Evolutionary conservation across 2,329 filamentous ascomycete genomes (phyloP), one percentile per base, ranked within the genome.

Genomic region (Fusarium veterinarium): DNA sequence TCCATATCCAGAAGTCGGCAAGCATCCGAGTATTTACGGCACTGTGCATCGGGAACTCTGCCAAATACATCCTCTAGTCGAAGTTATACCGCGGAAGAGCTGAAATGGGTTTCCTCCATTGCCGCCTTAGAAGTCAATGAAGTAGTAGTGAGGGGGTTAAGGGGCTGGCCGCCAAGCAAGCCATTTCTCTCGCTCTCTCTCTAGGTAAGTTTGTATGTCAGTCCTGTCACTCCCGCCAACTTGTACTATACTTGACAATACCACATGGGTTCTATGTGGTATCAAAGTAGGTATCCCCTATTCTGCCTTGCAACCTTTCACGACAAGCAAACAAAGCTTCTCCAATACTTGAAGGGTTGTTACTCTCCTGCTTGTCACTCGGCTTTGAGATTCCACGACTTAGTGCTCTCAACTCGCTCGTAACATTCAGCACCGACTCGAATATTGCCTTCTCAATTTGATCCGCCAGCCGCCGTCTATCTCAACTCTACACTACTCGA

Each of bases 11-110:
- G 40, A 38, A 58, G 52, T 56, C 65, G 70, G 65, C 44, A 70
- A 49, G 56, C 61, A 60, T 70, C 64, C 56, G 60, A 73, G 42
- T 30, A 66, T 35, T 67, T 59, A 45, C 28, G 41, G 51, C 53
- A 62, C 46, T 40, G 56, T 67, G 58, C 40, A 51, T 60, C 46
- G 28, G 48, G 28, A 49, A 38, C 41, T 60, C 33, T 63, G 25
- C 51, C 25, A 44, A 64, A 48, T 35, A 30, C 28, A 44, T 53
- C 30, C 33, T 40, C 31, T 17, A n/a, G 41, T 52, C 61, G 23
- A 35, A 23, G 28, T 45, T 51, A 45, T 28, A 38, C 37, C 35
- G 37, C 45, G 19, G 40, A 64, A 52, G 33, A 25, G 51, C 33
- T 52, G 25, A 58, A 30, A 40, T 49, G 12, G n/a, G 40, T 35